Percentiles rank a stretch among this genome's conserved stretches.
These are phyloP conservation scores for Kurtzmaniella fragi DNA, from an alignment of 805 yeast species.

Conservation along the genomic window DNA sequence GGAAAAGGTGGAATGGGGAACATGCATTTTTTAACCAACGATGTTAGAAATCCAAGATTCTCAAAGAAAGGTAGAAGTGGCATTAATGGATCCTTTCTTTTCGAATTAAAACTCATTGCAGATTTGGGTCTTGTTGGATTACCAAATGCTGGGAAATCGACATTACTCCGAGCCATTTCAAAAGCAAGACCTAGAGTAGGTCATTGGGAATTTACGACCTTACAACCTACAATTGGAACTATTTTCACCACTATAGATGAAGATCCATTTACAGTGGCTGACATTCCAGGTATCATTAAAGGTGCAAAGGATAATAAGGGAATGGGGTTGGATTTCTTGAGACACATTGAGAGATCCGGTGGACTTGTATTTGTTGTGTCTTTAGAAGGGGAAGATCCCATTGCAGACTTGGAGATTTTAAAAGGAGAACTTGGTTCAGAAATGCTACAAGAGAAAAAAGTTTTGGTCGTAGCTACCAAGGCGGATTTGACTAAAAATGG, in stretches of 20 bases:
- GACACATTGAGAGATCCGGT: slow-evolving; percentile 89
- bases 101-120: slow-evolving; percentile 85
- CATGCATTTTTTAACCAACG: slow-evolving; percentile 84
- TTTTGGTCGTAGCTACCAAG: slow-evolving; percentile 86
- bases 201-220: slow-evolving; percentile 94
- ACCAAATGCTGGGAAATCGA: slow-evolving; percentile 96
- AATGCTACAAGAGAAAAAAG: slow-evolving; percentile 54
- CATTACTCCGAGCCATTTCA: slow-evolving; percentile 79
- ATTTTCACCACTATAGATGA: slow-evolving; percentile 60
- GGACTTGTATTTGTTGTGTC: slow-evolving; percentile 86
- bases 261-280: slow-evolving; percentile 86
- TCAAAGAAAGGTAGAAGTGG: slow-evolving; percentile 76
- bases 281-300: slow-evolving; percentile 90
- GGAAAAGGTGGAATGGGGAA: slow-evolving; percentile 96
- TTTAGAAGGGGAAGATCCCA: slow-evolving; percentile 63
- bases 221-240: slow-evolving; percentile 90
- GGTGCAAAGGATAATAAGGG: slow-evolving; percentile 87
- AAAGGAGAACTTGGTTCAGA: slow-evolving; percentile 66
- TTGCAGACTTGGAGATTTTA: slow-evolving; percentile 57
- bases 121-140: slow-evolving; percentile 92
- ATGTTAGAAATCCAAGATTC: slow-evolving; percentile 85
- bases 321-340: slow-evolving; percentile 86
- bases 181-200: slow-evolving; percentile 89
- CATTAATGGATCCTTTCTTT: slow-evolving; percentile 58
- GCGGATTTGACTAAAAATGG: slow-evolving; percentile 69